Evolutionary conservation across 208 protist species (phyloP), one percentile per base, ranked within the genome.

Genomic region (Trypanosoma rangeli): DNA sequence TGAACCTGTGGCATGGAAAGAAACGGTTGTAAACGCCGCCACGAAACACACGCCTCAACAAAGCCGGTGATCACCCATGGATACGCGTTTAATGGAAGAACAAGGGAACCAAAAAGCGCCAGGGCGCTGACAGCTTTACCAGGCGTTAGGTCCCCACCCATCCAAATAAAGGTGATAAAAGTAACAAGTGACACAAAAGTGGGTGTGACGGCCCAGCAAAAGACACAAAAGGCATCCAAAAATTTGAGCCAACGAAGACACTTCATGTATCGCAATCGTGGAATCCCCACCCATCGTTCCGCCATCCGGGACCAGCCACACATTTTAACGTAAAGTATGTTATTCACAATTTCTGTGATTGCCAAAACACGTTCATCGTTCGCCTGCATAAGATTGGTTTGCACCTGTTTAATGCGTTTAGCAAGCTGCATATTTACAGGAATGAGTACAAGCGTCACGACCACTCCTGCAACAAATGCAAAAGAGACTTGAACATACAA

Each of bases 401-500:
- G 55, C 8, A 76, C 69, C 31, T 63, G 4, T 54, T 65, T 48
- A 26, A 80, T 80, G 8, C 60, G 49, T 42, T 80, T 80, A n/a
- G 74, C 39, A 1, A 80, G 62, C 12, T 42, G 58, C 52, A 64
- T 52, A 49, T 80, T 80, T 31, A 80, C 31, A 18, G 74, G 74
- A 29, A 80, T 63, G 10, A 80, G 55, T 8, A 66, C 20, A 42
- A 76, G 12, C 2, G 74, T 68, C 18, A 80, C n/a, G 7, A 48
- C 55, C n/a, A 80, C 62, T 33, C 74, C 74, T 18, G 67, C 68
- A 9, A 80, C 5, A 63, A 80, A 80, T 18, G 74, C 74, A 69
- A 80, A 80, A 31, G 68, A 75, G 15, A 76, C 55, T 39, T 80
- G 74, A 24, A 76, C 37, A 56, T 80, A 80, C n/a, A 80, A 44